phyloP scores from a whole-genome alignment of 352 stramenopile species.

The Phytopythium oedochilum region DNA sequence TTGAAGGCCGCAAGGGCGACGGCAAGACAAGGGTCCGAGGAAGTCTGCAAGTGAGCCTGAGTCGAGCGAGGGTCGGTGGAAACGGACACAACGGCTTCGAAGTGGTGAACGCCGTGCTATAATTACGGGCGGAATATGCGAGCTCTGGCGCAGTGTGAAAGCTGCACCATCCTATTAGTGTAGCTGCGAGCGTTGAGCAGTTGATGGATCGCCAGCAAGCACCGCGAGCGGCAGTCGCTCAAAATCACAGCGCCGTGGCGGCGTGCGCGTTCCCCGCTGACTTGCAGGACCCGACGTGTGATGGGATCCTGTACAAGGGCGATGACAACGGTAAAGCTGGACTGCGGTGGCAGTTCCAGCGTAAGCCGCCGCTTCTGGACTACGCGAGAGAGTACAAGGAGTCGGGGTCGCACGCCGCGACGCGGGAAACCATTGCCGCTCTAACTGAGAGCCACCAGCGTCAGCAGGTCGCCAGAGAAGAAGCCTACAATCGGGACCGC shows the following conservation, averaged over 20 bases:
- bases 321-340: not conserved
- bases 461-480: conserved; percentile 47
- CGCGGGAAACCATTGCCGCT: conserved; percentile 39
- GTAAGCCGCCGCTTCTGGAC: conserved; percentile 55
- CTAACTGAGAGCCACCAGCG: conserved; percentile 44
- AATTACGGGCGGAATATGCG: not conserved
- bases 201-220: not conserved
- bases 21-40: not conserved
- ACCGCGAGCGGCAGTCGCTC: not conserved
- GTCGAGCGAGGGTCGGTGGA: not conserved
- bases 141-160: not conserved
- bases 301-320: conserved; percentile 49
- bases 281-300: conserved; percentile 23
- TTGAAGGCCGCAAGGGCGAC: not conserved
- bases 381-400: conserved; percentile 44
- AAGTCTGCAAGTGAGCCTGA: not conserved
- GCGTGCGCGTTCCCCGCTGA: conserved; percentile 17
- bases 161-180: too few species aligned
- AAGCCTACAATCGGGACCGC: conserved; percentile 35
- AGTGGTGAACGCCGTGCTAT: not conserved
- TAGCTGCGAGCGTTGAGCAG: too few species aligned
- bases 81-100: not conserved
- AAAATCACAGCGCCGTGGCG: not conserved
- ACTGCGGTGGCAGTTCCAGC: conserved; percentile 28
- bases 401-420: conserved; percentile 20